Conservation (phyloP, 345 rosid species). For the Clausena lansium region DNA sequence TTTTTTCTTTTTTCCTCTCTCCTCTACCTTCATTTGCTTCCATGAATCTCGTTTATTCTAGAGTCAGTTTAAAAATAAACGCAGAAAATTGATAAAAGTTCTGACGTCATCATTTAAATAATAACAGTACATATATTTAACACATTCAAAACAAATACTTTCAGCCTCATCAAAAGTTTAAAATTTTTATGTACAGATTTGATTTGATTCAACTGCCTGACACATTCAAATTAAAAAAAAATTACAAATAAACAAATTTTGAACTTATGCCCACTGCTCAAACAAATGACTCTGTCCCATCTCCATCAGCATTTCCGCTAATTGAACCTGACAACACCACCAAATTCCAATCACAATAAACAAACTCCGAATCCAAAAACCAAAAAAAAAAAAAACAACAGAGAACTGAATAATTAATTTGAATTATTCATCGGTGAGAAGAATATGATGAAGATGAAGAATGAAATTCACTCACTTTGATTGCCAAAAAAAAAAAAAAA, state of each 20-base stretch:
- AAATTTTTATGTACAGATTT: no score
- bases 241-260: slow-evolving; percentile 36
- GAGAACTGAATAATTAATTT: no score
- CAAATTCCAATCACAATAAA: background rate
- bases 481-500: no score
- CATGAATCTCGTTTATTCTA: no score
- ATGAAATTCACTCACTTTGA: no score
- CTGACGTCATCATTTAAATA: background rate
- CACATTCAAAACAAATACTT: background rate
- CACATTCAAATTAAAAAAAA: background rate
- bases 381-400: background rate
- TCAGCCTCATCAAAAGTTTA: background rate
- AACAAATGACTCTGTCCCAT: no score
- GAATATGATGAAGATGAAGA: no score
- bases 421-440: no score
- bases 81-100: background rate
- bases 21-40: no score
- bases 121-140: no score
- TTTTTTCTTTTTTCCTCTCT: no score
- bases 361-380: background rate
- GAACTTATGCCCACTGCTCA: slow-evolving; percentile 66
- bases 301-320: slow-evolving; percentile 71
- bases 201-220: background rate
- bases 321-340: slow-evolving; percentile 48
- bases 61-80: no score